These are phyloP conservation scores for Hortaea sp. DNA, from an alignment of 2,329 filamentous ascomycete species.

Conservation along the genomic window DNA sequence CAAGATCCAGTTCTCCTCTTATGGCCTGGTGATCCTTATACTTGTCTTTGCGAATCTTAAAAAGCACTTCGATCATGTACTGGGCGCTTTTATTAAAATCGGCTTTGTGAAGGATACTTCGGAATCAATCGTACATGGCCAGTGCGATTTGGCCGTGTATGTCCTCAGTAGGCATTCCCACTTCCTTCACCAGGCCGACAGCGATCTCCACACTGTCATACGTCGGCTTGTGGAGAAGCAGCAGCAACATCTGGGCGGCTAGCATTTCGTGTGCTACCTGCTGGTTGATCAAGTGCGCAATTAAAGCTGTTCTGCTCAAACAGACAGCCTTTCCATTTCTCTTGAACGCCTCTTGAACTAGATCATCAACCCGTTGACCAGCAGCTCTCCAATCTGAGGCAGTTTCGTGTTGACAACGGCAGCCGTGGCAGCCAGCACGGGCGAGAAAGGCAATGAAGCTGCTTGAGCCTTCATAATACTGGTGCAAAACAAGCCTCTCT, in stretches of 20 bases:
- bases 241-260: conserved; percentile 79
- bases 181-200: conserved; percentile 82
- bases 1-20: conserved; percentile 84
- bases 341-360: conserved; percentile 91
- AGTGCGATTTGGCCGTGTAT: conserved; percentile 84
- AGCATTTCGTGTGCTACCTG: conserved; percentile 92
- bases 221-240: conserved; percentile 90
- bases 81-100: conserved; percentile 98
- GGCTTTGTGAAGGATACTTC: conserved; percentile 89
- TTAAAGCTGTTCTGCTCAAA: conserved; percentile 82
- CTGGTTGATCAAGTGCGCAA: conserved; percentile 91
- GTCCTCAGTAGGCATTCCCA: conserved; percentile 87
- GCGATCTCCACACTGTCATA: conserved; percentile 98
- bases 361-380: conserved; percentile 74
- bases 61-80: conserved; percentile 97
- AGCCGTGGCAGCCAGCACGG: conserved; percentile 90
- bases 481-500: conserved; percentile 86
- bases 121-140: conserved; percentile 90
- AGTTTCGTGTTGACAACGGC: conserved; percentile 97
- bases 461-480: conserved; percentile 98
- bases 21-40: conserved; percentile 92
- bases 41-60: conserved; percentile 89
- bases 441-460: conserved; percentile 87
- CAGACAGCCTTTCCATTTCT: conserved; percentile 96
- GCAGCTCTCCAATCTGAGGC: conserved; percentile 83